A percentile compares a stretch with the other conserved stretches of the same genome.
Evolutionary conservation across 305 asterid genomes (phyloP).

Genomic region (Fraxinus paxiana): DNA sequence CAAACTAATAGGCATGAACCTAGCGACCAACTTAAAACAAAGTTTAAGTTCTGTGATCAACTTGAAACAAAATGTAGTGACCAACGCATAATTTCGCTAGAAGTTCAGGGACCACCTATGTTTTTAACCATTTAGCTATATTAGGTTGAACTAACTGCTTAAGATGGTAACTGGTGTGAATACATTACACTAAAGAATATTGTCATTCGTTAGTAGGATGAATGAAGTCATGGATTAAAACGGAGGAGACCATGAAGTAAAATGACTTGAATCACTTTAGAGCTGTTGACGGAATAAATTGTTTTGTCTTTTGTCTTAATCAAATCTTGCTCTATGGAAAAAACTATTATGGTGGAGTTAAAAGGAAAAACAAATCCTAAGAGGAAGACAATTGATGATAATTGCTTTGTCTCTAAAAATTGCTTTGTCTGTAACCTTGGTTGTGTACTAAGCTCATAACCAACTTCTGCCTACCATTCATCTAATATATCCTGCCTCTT

Average conservation of each 20-base stretch:
- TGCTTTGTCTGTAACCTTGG: not conserved
- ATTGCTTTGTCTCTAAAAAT: slow-evolving; percentile 3
- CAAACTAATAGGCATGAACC: not conserved
- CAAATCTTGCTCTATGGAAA: not conserved
- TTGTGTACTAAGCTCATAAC: not conserved
- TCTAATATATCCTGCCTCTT: not conserved
- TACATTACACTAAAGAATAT: not conserved
- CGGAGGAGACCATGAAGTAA: not conserved
- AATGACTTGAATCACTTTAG: not conserved
- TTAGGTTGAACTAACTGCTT: not conserved
- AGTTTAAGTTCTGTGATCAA: not conserved
- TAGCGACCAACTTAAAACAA: not conserved
- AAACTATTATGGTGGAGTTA: not conserved
- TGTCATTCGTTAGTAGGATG: not conserved
- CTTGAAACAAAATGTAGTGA: not conserved
- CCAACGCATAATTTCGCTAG: not conserved
- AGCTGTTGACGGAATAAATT: not conserved
- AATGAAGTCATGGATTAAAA: slow-evolving; percentile 3
- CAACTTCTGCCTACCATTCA: not conserved
- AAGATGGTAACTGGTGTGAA: not conserved
- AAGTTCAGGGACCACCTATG: not conserved
- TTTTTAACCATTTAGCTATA: not conserved
- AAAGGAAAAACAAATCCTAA: not conserved
- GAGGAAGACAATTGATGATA: not conserved
- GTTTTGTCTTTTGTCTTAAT: not conserved